Evolutionary conservation across 805 yeast species (phyloP), one percentile per base, ranked within the genome.

Genomic region (Starmerella bombi): DNA sequence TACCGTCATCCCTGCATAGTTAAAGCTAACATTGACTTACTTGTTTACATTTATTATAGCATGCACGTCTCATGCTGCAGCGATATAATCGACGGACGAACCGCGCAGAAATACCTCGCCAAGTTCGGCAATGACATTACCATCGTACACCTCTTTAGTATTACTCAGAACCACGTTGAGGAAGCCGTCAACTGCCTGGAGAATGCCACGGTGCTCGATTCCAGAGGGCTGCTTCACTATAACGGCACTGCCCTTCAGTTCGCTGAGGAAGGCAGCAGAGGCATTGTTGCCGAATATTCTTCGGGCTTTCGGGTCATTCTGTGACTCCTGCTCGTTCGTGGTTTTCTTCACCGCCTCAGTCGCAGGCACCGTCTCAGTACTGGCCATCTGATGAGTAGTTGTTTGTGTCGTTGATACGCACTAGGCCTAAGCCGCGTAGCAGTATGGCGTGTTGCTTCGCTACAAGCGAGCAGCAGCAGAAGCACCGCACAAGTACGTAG

Each of bases 101-200:
- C 94, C 94, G 60, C 94, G 73, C 50, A 84, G 74, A 56, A 84
- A 84, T 22, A 82, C 85, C 59, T 82, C 93, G 25, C 82, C 82
- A 46, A 74, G 77, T 21, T 61, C 63, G 46, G 69, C 72, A 28
- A 69, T 71, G 33, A 58, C 55, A 35, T 67, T 66, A 5, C 71
- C 71, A 38, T 64, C 62, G 25, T 73, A 72, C 34, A 62, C 59
- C 56, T 91, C 98, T 35, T 73, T 67, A 3, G 93, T 75, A 45
- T 76, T 70, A 41, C 80, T 84, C 49, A 91, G 68, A 2, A 88
- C 93, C 36, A 91, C 79, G 62, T 91, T 91, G 95, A 91, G 85
- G 65, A 77, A 91, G 7, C 97, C 97, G 58, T 91, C 98, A 43
- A 91, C 86, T 31, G 95, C 82, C 52, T 82, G 88, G 48, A 82